phyloP scores from a whole-genome alignment of 352 stramenopile genomes.

The Phytophthora pluvialis region DNA sequence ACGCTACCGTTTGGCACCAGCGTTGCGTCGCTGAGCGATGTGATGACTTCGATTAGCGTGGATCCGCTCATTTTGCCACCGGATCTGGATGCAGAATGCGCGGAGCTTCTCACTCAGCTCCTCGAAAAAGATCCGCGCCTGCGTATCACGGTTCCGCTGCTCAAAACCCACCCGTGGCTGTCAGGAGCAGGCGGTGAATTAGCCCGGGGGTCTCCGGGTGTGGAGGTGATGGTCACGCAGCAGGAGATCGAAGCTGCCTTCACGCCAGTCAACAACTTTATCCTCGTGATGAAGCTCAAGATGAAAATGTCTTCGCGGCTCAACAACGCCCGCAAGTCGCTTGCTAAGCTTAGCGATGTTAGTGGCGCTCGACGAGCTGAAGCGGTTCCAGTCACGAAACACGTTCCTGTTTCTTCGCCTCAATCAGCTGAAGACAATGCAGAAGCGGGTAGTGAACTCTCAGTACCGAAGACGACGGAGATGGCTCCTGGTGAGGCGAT shows the following conservation, averaged over 20 bases:
- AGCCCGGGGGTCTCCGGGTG: background rate
- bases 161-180: slow-evolving; percentile 66
- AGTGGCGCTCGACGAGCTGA: slow-evolving; percentile 3
- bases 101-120: slow-evolving; percentile 49
- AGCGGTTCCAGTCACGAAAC: slow-evolving; percentile 13
- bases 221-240: slow-evolving; percentile 51
- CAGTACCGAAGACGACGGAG: slow-evolving; percentile 15
- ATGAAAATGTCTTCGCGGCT: slow-evolving; percentile 72
- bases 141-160: slow-evolving; percentile 61
- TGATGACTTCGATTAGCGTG: slow-evolving; percentile 78
- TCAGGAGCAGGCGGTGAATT: slow-evolving; percentile 1
- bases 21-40: slow-evolving; percentile 55
- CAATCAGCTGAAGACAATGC: slow-evolving; percentile 5
- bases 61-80: slow-evolving; percentile 52
- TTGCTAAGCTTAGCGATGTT: slow-evolving; percentile 15
- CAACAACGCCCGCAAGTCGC: slow-evolving; percentile 41
- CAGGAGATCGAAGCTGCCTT: slow-evolving; percentile 80
- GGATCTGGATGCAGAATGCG: slow-evolving; percentile 50
- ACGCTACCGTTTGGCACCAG: slow-evolving; percentile 74
- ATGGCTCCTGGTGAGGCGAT: slow-evolving; percentile 24
- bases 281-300: slow-evolving; percentile 80
- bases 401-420: slow-evolving; percentile 11
- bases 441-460: background rate
- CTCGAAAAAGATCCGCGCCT: slow-evolving; percentile 64
- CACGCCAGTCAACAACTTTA: slow-evolving; percentile 84